Base-by-base conservation (phyloP, 768 basidiomycete species). In the Lactarius vividus region DNA sequence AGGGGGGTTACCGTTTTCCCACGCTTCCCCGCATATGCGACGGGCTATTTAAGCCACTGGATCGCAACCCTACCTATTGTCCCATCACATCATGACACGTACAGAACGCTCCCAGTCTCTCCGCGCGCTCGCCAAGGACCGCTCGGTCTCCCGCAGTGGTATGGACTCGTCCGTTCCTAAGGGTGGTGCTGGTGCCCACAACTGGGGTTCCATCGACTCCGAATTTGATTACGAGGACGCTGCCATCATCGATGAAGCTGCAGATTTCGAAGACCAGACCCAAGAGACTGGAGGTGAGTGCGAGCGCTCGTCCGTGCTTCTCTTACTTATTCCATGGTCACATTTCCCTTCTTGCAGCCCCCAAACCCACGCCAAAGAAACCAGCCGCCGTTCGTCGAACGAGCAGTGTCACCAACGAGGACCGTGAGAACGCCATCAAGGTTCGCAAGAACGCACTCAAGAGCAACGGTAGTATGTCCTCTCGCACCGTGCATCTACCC, bases 371-470 rank as follows among this genome's bases (percentile, higher is more conserved):
- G 23, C 53, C 40, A 16, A 23, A 60, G 61, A 61, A 59, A 52
- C 57, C 42, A 4, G 4, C 42, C 28, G 57, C n/a, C 2, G 67
- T 69, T 59, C 63, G 70, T 55, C 72, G 77, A 44, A 78, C 78
- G 71, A 80, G 75, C 59, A 77, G 79, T 49, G 71, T 85, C 70
- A 82, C 83, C 3, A 84, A 87, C 16, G 88, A 91, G 71, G 89
- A 93, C 66, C 78, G 84, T 68, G 80, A 85, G 74, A 78, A 79
- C 63, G 91, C 91, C 4, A 75, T 78, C 69, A 77, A 88, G 70
- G 84, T 91, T 77, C 84, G 93, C 78, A 89, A 85, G 82, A 84
- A 85, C 67, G 88, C 84, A 15, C 77, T 92, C 73, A 90, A 89
- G 79, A 77, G 78, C 66, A 82, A 87, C 85, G 64, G 70, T 52